Percentiles rank a stretch among this genome's conserved stretches.
These are phyloP conservation scores for Starmerella bombicola DNA, from an alignment of 805 yeast genomes.

Conservation along the genomic window DNA sequence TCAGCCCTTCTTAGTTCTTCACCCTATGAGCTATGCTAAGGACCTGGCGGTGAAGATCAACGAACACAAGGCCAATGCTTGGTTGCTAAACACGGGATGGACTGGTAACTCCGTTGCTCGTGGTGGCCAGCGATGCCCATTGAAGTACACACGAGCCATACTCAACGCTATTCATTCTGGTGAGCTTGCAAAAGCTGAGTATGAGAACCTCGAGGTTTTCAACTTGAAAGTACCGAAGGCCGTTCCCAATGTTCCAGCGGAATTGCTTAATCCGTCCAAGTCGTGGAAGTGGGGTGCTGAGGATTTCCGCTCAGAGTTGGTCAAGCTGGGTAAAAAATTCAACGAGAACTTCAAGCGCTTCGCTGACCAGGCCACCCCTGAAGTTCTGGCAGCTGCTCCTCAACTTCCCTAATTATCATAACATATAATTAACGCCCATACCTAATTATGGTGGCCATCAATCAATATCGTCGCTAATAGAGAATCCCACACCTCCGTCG, in stretches of 20 bases:
- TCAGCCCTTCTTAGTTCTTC: conserved; percentile 95
- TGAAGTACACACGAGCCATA: conserved; percentile 94
- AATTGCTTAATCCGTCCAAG: conserved; percentile 73
- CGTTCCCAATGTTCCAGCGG: conserved; percentile 71
- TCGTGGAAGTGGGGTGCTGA: conserved; percentile 56
- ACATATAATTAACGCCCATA: too few relatives aligned
- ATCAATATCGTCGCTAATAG: too few relatives aligned
- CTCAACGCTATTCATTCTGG: conserved; percentile 92
- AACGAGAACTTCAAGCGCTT: conserved; percentile 79
- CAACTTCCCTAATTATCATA: conserved; percentile 31
- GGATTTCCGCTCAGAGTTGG: conserved; percentile 44
- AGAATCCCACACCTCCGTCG: too few relatives aligned
- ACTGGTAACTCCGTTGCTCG: conserved; percentile 82
- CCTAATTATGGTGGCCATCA: too few relatives aligned
- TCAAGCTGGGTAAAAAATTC: conserved; percentile 61
- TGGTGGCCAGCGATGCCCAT: conserved; percentile 96
- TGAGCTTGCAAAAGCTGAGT: conserved; percentile 63
- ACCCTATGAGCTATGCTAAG: conserved; percentile 95
- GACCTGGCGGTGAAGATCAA: conserved; percentile 89
- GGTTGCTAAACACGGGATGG: conserved; percentile 98
- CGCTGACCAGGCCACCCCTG: conserved; percentile 66
- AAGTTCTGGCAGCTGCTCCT: conserved; percentile 92
- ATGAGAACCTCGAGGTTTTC: conserved; percentile 74
- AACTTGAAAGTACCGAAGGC: conserved; percentile 76
- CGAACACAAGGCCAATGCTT: conserved; percentile 78